Evolutionary conservation across 345 rosid species (phyloP), one percentile per base, ranked within the genome.

Genomic region (Stellera chamaejasme): DNA sequence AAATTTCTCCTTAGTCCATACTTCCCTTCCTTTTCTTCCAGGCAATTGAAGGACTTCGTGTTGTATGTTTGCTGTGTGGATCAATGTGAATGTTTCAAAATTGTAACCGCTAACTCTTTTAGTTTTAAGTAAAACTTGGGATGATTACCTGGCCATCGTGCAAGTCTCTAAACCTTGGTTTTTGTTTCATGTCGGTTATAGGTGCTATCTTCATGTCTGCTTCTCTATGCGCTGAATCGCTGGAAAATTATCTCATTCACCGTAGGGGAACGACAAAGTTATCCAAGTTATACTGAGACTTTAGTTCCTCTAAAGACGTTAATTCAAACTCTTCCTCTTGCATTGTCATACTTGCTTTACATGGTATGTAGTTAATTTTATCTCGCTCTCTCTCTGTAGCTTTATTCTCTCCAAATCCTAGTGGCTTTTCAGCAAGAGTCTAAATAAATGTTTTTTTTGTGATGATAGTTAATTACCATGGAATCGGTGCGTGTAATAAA

Each of bases 401-500:
- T 43, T 58, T 11, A 12, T 47, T 53, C 2, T 47, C 50, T 26
- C 39, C 27, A 13, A 59, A 59, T 9, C 16, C 51, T 51, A 32
- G 5, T 10, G 39, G 39, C 39, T 32, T 32, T 32, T 32, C 39
- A 4, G 5, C 5, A 32, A 32, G 39, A 8, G 39, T 32, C 39
- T 32, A 32, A 2, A 32, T 32, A 32, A 32, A 58, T 43, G 55
- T 32, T 55, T 56, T 27, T 46, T 10, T 52, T 51, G 32, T 55
- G 54, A n/a, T 58, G 58, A 66, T 66, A 83, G 90, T 75, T 86
- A 56, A 66, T 83, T 9, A 77, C 90, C 19, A 86, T 86, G 94
- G 90, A 86, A 72, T 74, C 90, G 51, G 83, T 83, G 44, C 94
- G 90, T 51, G 75, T 82, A 56, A 76, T 86, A 66, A 86, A 70